These are phyloP conservation scores for Thelonectria blattea DNA, from an alignment of 2,329 filamentous ascomycete species.

Conservation along the genomic window DNA sequence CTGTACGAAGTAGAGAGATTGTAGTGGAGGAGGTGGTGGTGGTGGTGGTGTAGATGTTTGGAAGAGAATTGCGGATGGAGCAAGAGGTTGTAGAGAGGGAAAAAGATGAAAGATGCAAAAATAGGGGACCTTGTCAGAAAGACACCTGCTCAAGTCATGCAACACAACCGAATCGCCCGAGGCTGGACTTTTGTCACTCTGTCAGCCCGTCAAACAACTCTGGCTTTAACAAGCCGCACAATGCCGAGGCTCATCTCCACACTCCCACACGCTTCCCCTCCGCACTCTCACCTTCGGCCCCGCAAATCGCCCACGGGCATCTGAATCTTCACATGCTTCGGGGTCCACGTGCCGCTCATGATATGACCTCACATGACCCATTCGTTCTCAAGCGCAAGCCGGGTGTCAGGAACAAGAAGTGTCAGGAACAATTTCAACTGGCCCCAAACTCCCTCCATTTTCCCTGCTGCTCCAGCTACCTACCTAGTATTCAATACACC, in stretches of 20 bases:
- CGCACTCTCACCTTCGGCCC: slow-evolving; percentile 26
- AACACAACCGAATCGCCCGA: slow-evolving; percentile 6
- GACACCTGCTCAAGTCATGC: background rate
- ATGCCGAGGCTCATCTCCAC: slow-evolving; percentile 31
- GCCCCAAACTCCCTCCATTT: too few species aligned
- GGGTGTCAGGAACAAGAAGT: background rate
- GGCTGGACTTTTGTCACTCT: background rate
- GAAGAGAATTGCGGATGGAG: background rate
- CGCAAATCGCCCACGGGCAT: background rate
- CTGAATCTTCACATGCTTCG: background rate
- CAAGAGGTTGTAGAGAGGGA: too few species aligned
- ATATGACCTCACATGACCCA: slow-evolving; percentile 15
- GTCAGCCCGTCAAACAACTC: background rate
- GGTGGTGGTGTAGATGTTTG: background rate
- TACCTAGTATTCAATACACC: too few species aligned
- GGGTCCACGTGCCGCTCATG: background rate
- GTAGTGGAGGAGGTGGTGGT: background rate
- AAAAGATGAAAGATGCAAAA: too few species aligned
- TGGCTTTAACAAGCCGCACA: background rate
- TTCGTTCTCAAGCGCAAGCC: too few species aligned
- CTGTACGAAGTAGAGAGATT: slow-evolving; percentile 25
- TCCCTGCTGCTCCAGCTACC: background rate
- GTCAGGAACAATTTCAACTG: background rate
- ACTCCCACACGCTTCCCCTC: slow-evolving; percentile 11
- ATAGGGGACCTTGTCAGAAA: too few species aligned